Evolutionary conservation across 2,329 filamentous ascomycete genomes (phyloP).

Genomic region (Pestalotiopsis fici): DNA sequence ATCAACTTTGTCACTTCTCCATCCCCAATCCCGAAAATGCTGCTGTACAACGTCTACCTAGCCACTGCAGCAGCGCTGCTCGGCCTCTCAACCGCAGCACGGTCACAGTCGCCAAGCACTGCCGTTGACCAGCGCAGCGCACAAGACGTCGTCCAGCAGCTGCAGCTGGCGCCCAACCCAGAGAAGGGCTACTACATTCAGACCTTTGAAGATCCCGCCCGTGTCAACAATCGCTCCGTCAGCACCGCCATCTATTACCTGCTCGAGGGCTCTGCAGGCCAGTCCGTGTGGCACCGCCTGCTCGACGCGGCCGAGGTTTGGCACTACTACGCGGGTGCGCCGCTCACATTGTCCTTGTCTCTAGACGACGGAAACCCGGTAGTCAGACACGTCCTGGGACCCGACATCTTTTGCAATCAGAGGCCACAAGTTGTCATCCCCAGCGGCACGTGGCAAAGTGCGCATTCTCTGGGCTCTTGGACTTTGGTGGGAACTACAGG

Average conservation of each 20-base stretch:
- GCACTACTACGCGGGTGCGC: slow-evolving; percentile 57
- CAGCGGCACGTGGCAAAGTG: slow-evolving; percentile 46
- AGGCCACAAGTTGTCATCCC: slow-evolving; percentile 43
- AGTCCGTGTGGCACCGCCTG: slow-evolving; percentile 49
- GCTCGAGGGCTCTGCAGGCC: slow-evolving; percentile 37
- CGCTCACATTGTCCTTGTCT: slow-evolving; percentile 45
- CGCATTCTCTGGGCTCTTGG: slow-evolving; percentile 45
- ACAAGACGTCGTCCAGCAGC: slow-evolving; percentile 42
- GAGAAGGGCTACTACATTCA: slow-evolving; percentile 53
- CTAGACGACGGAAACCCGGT: slow-evolving; percentile 40
- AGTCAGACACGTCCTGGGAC: slow-evolving; percentile 37
- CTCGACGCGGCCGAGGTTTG: slow-evolving; percentile 52
- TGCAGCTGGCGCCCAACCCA: slow-evolving; percentile 43
- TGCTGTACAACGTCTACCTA: background rate
- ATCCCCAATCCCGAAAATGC: background rate
- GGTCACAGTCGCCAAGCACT: background rate
- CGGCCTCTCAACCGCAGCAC: background rate
- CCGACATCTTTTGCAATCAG: slow-evolving; percentile 42
- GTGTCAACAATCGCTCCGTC: slow-evolving; percentile 35
- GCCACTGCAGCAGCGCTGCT: background rate
- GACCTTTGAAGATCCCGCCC: slow-evolving; percentile 43
- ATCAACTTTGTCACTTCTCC: background rate
- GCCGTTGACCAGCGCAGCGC: slow-evolving; percentile 32
- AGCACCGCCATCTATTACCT: slow-evolving; percentile 56
- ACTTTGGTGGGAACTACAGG: slow-evolving; percentile 45